Conservation (phyloP, 2,329 filamentous ascomycete genomes). For the Epichloe hybrida region DNA sequence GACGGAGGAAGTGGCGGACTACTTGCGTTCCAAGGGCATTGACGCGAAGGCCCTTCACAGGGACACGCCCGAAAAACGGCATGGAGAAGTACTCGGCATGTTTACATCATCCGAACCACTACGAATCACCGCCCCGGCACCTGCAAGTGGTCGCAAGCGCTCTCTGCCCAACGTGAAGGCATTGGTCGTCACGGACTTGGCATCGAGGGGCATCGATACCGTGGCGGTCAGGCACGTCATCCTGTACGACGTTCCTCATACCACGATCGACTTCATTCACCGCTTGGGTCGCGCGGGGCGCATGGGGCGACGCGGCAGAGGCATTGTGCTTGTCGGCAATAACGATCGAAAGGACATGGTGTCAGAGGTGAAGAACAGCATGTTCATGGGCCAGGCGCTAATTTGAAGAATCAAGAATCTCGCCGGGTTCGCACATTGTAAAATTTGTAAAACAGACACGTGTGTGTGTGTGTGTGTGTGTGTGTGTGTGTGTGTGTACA, state of each 20-base stretch:
- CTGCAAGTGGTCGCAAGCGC: slow-evolving; percentile 25
- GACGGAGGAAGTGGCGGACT: slow-evolving; percentile 66
- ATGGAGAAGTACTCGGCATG: slow-evolving; percentile 59
- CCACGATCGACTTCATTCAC: slow-evolving; percentile 96
- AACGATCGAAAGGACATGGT: slow-evolving; percentile 84
- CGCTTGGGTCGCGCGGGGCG: slow-evolving; percentile 81
- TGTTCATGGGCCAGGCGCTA: slow-evolving; percentile 69
- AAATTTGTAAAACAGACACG: slow-evolving; percentile 34
- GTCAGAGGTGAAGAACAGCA: slow-evolving; percentile 78
- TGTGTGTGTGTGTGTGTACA: slow-evolving; percentile 5
- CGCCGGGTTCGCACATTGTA: too few relatives aligned
- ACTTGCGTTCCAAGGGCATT: slow-evolving; percentile 72
- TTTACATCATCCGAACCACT: slow-evolving; percentile 49
- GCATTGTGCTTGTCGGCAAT: slow-evolving; percentile 80
- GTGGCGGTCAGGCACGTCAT: slow-evolving; percentile 83
- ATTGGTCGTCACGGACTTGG: slow-evolving; percentile 85
- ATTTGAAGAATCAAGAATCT: slow-evolving; percentile 35
- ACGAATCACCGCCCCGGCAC: slow-evolving; percentile 14
- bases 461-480: slow-evolving; percentile 1
- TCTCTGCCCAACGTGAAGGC: slow-evolving; percentile 69
- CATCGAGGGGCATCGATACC: slow-evolving; percentile 88
- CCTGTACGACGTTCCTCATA: slow-evolving; percentile 94
- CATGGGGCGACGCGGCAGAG: slow-evolving; percentile 81
- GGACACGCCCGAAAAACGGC: slow-evolving; percentile 66
- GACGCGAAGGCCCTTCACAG: slow-evolving; percentile 75